A percentile compares a stretch with the other conserved stretches of the same genome.
These are phyloP conservation scores for Cutaneotrichosporon dermatis DNA, from an alignment of 1,284 basidiomycete genomes.

Conservation along the genomic window DNA sequence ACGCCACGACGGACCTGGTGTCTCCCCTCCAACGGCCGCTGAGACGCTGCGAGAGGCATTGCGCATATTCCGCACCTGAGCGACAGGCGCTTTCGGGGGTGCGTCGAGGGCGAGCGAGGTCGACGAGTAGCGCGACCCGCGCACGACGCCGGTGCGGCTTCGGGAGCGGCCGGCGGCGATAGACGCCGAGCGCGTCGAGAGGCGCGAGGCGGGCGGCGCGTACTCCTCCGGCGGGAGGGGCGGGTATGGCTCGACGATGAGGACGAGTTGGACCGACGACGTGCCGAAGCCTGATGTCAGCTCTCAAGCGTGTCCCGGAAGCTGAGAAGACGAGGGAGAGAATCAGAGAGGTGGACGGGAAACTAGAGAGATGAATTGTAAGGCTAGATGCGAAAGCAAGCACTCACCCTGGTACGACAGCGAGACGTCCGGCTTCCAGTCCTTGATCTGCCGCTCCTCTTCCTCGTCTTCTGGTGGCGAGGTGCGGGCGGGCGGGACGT, in stretches of 20 bases:
- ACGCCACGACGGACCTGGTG: neutral
- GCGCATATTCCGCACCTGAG: constrained; percentile 32
- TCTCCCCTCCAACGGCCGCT: constrained; percentile 17
- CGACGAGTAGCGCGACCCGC: constrained; percentile 30
- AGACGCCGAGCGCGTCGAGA: constrained; percentile 38
- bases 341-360: no score
- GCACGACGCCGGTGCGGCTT: constrained; percentile 18
- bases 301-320: neutral
- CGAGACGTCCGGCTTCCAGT: constrained; percentile 45
- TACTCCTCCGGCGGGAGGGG: constrained; percentile 38
- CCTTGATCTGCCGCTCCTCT: constrained; percentile 34
- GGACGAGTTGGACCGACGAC: constrained; percentile 44
- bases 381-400: neutral
- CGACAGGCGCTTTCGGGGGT: neutral
- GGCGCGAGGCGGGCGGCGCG: constrained; percentile 43
- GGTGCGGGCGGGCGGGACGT: neutral
- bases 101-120: constrained; percentile 26
- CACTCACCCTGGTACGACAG: constrained; percentile 38
- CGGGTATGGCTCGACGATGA: constrained; percentile 45
- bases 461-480: constrained; percentile 6
- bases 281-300: constrained; percentile 40
- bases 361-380: no score
- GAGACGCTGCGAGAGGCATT: constrained; percentile 39
- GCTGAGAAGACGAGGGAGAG: neutral
- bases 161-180: constrained; percentile 33